Percentiles rank a stretch among this genome's conserved stretches.
Conservation (phyloP, 345 rosid genomes). For the Orychophragmus violaceus region DNA sequence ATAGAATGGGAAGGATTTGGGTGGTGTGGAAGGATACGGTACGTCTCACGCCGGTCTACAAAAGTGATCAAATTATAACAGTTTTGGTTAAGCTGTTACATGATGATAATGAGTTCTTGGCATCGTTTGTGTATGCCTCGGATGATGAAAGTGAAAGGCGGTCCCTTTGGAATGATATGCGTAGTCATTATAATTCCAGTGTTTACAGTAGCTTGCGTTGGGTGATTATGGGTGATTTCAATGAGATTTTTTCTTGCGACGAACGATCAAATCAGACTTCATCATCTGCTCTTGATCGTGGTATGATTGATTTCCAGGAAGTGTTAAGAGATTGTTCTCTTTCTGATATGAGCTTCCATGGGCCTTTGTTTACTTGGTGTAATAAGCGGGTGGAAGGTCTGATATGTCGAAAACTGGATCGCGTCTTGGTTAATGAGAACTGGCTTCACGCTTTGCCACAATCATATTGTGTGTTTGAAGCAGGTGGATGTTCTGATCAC, state of each 20-base stretch:
- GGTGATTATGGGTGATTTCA: not conserved
- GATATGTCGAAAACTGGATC: not conserved
- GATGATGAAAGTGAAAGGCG: not conserved
- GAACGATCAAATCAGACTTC: not conserved
- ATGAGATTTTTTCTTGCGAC: not conserved
- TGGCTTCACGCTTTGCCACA: not conserved
- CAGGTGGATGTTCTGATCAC: not conserved
- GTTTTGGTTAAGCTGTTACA: not conserved
- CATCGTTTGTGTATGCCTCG: not conserved
- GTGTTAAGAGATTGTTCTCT: not conserved
- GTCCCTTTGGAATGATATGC: not conserved
- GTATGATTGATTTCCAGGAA: not conserved
- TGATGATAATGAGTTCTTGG: not conserved
- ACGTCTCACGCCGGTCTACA: not conserved
- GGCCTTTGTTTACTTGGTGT: not conserved
- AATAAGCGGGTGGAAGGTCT: not conserved
- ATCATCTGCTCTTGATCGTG: not conserved
- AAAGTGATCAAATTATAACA: not conserved
- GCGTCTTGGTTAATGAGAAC: not conserved
- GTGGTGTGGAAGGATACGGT: not conserved
- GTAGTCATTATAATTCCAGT: not conserved
- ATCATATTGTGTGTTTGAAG: not conserved
- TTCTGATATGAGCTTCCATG: not conserved
- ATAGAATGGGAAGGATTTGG: not conserved
- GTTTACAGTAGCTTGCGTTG: not conserved